Conservation (phyloP, 352 stramenopile species). For the Phytophthora multivora region DNA sequence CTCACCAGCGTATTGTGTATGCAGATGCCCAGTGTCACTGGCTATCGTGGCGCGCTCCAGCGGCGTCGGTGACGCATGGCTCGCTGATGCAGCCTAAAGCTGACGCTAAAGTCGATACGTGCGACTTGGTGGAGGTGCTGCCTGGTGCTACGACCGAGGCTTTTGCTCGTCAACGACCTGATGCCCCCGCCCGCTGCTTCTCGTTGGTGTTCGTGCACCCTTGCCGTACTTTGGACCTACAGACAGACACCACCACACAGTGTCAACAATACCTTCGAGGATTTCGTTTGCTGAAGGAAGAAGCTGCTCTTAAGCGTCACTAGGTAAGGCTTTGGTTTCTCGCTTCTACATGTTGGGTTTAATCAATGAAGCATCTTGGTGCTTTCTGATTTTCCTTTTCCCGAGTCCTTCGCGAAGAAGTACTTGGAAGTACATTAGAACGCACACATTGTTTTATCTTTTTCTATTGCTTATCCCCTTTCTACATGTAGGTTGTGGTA, state of each 20-base stretch:
- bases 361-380: neutral
- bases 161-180: slow-evolving; percentile 45
- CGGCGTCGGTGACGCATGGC: slow-evolving; percentile 10
- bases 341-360: neutral
- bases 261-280: slow-evolving; percentile 53
- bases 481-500: neutral
- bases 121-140: slow-evolving; percentile 59
- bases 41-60: slow-evolving; percentile 60
- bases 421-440: too few species aligned
- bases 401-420: too few species aligned
- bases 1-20: slow-evolving; percentile 60
- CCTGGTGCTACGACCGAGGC: slow-evolving; percentile 49
- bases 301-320: slow-evolving; percentile 42
- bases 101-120: slow-evolving; percentile 56
- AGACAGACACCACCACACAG: slow-evolving; percentile 59
- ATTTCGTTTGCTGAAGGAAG: slow-evolving; percentile 63
- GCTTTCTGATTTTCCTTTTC: neutral
- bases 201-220: slow-evolving; percentile 77
- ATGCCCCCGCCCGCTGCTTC: slow-evolving; percentile 50
- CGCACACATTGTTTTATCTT: neutral
- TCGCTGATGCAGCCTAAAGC: slow-evolving; percentile 42
- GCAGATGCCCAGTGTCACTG: slow-evolving; percentile 57
- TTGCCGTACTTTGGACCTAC: slow-evolving; percentile 70
- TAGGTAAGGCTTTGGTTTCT: slow-evolving; percentile 6
- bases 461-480: neutral